Conservation (phyloP, 2,329 filamentous ascomycete species). For the Ceratocystis variospora region DNA sequence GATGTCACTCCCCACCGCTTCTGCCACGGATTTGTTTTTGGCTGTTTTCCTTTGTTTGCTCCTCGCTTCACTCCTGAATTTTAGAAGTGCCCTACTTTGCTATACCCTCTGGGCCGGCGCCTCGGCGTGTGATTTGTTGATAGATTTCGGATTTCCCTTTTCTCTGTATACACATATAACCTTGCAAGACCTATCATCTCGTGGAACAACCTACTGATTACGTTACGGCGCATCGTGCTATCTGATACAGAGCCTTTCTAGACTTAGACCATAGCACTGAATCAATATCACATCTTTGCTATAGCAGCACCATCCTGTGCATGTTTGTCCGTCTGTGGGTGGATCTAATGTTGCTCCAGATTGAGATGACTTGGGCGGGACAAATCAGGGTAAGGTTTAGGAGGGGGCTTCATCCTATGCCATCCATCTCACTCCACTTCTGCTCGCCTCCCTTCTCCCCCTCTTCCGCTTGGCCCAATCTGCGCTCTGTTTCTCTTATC, state of each 20-base stretch:
- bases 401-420: background rate
- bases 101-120: background rate
- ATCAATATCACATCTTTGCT: background rate
- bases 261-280: conserved; percentile 1
- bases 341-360: background rate
- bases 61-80: conserved; percentile 21
- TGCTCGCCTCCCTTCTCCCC: background rate
- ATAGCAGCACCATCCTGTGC: background rate
- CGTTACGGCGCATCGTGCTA: background rate
- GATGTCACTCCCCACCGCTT: no score
- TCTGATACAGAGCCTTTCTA: background rate
- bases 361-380: background rate
- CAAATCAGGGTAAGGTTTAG: background rate
- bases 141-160: conserved; percentile 4
- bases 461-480: background rate
- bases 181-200: background rate
- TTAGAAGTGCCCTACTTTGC: background rate
- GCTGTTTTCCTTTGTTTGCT: conserved; percentile 10
- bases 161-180: background rate
- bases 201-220: background rate
- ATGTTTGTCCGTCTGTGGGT: background rate
- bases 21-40: background rate
- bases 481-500: background rate
- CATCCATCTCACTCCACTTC: background rate
- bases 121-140: background rate